Evolutionary conservation across 352 stramenopile genomes (phyloP).

Genomic region (Saprolegnia parasitica): DNA sequence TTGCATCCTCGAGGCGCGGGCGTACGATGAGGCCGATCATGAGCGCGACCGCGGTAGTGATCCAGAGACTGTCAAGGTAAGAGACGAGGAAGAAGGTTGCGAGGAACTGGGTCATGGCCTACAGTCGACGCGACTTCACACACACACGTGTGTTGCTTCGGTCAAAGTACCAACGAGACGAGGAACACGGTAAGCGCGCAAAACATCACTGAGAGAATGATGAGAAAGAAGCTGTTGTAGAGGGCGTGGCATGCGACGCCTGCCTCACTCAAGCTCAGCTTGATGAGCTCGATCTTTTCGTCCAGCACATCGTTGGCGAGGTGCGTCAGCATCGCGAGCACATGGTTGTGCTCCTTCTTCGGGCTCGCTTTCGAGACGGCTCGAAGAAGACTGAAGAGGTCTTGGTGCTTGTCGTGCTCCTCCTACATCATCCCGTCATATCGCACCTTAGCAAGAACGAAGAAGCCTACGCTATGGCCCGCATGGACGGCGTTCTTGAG

Average conservation of each 20-base stretch:
- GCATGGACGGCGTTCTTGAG: no score
- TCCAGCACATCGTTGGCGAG: constrained; percentile 16
- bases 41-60: not conserved
- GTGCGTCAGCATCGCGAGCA: not conserved
- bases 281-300: constrained; percentile 15
- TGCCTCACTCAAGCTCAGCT: constrained; percentile 16
- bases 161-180: constrained; percentile 8
- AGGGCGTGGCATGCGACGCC: constrained; percentile 14
- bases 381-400: not conserved
- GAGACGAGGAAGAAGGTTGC: constrained; percentile 8
- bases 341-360: not conserved
- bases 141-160: not conserved
- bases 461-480: no score
- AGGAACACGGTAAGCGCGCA: constrained; percentile 17
- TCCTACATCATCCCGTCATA: not conserved
- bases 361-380: not conserved
- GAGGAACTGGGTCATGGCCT: constrained; percentile 23
- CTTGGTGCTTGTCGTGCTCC: not conserved
- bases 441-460: no score
- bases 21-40: constrained; percentile 10
- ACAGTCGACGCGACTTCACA: not conserved
- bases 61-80: constrained; percentile 9
- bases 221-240: constrained; percentile 7
- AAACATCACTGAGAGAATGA: constrained; percentile 13
- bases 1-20: no score